Evolutionary conservation across 2,329 filamentous ascomycete species (phyloP).

Genomic region (Lecanoromycetidae sp.): DNA sequence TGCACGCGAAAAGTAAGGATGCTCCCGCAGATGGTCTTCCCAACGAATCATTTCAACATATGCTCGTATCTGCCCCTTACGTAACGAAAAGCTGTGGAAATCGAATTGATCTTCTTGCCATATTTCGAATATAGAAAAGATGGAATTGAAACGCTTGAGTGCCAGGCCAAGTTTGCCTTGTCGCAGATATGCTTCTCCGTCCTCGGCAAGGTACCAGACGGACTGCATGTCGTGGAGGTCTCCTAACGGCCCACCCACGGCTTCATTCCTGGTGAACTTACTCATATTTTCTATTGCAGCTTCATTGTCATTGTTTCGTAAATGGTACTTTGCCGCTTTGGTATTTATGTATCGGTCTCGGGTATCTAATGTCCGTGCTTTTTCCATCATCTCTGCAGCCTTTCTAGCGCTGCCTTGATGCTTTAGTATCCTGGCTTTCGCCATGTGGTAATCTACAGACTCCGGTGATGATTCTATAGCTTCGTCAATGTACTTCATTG

Average conservation of each 20-base stretch:
- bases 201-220: slow-evolving; percentile 92
- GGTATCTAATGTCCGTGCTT: slow-evolving; percentile 70
- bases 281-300: slow-evolving; percentile 78
- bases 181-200: slow-evolving; percentile 77
- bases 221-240: slow-evolving; percentile 98
- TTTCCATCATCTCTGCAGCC: slow-evolving; percentile 78
- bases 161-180: slow-evolving; percentile 74
- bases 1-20: slow-evolving; percentile 81
- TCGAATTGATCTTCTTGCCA: slow-evolving; percentile 99
- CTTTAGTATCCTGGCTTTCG: slow-evolving; percentile 89
- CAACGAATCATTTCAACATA: slow-evolving; percentile 95
- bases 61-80: slow-evolving; percentile 88
- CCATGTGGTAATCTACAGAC: slow-evolving; percentile 87
- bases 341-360: slow-evolving; percentile 97
- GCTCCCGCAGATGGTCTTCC: slow-evolving; percentile 83
- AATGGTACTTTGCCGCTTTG: slow-evolving; percentile 92
- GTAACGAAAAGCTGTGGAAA: slow-evolving; percentile 94
- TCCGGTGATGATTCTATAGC: slow-evolving; percentile 67
- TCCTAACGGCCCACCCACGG: slow-evolving; percentile 71
- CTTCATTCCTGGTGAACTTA: slow-evolving; percentile 86
- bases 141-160: slow-evolving; percentile 78
- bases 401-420: slow-evolving; percentile 68
- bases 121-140: slow-evolving; percentile 86
- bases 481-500: slow-evolving; percentile 69
- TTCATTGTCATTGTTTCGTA: slow-evolving; percentile 84